Base-by-base conservation (phyloP, 2,329 filamentous ascomycete genomes). In the Stachybotrys echinatus region DNA sequence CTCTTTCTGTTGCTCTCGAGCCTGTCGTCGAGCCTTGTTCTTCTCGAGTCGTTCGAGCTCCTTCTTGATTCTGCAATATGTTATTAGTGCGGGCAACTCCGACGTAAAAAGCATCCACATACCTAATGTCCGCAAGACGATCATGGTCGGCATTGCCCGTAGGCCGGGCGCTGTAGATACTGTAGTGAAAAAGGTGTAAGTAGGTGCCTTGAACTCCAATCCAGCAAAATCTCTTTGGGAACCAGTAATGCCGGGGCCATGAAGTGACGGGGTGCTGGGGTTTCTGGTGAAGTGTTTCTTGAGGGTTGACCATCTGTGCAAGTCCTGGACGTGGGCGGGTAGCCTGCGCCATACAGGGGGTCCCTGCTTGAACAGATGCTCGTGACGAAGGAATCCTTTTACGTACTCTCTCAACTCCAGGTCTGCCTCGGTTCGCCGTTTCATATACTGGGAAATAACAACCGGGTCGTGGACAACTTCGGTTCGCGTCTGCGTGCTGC, bases 391-490 rank as follows among this genome's bases (percentile, higher is more conserved):
- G 23, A 50, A 50, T 23, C 22, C 45, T 53, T 48, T 40, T 42
- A 79, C 84, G 61, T 77, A 90, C 82, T 88, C 87, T 69, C 87
- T 85, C 54, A 83, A 81, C 55, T 88, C 80, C 52, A 89, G 78
- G 55, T 90, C 83, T 53, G 83, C 77, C 56, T 85, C 82, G 52
- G 86, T 82, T 56, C 88, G 84, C 55, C 88, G 79, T 70, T 88
- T 91, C 64, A 88, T 80, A 66, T 99, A 99, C 66, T 92, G 87
- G 53, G 87, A 83, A 67, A 96, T 95, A 47, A 97, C 90, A 46
- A 89, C 84, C 2, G 88, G 84, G 65, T 97, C 91, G 57, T 85
- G 85, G 23, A 95, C 77, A 17, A 85, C 70, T 58, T 90, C 80
- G 49, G 86, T 84, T 55, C 81, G 80, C 42, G 80, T 76, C 58